Evolutionary conservation across 805 yeast species (phyloP), one percentile per base, ranked within the genome.

Genomic region (Metschnikowia dekortorum): DNA sequence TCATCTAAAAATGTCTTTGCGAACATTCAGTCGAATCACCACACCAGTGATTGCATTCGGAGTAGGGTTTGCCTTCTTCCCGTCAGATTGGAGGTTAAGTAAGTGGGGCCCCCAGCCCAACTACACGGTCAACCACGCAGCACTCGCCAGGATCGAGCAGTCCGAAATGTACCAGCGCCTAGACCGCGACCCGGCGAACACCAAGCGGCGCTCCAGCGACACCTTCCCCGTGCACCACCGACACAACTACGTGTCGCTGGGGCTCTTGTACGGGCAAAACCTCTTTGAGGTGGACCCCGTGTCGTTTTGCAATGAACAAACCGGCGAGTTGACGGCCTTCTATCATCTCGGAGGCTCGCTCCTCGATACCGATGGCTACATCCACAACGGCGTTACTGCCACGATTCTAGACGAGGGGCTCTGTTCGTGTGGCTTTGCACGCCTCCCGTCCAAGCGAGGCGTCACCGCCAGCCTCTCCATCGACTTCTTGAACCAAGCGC

Each of bases 401-500:
- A 83, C 96, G 1, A 65, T 92, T 11, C 53, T 92, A 47, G 98
- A 92, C 67, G 97, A 91, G 63, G 85, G 86, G 0, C 69, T 92
- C 30, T 89, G 96, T 60, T 75, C 82, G 40, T 87, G 96, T 61
- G 98, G 97, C 13, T 92, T 90, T 63, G 82, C 89, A 3, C 70
- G 78, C 29, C 71, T 92, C 10, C 98, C 98, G 0, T 81, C 83
- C 50, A 79, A 82, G 49, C 75, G 85, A 46, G 99, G 98, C 11
- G 96, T 94, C 26, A 92, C 99, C 0, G 99, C 96, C 0, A 78
- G 75, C 46, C 71, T 92, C 39, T 68, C 78, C 2, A 73, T 92
- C 8, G 74, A 85, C 47, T 92, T 89, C 66, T 75, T 76, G 39
- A 77, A 75, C 54, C 86, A 84, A 37, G 81, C 82, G 0, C 76